Conservation (phyloP, 2,329 filamentous ascomycete genomes). For the Microsporum ferrugineum region DNA sequence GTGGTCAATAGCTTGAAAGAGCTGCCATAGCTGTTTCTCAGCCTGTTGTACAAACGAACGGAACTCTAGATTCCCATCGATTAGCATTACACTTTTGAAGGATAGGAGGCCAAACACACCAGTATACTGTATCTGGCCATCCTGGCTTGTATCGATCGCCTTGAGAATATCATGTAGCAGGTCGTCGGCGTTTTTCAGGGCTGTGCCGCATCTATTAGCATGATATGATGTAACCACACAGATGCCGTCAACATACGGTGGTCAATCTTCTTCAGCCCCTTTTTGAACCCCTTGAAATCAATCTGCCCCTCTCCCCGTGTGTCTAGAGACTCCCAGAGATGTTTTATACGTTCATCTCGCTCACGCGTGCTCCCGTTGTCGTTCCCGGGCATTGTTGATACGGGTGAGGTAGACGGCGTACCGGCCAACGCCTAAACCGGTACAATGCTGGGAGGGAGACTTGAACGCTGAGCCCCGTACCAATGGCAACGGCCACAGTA, state of each 20-base stretch:
- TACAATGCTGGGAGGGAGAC: too few relatives aligned
- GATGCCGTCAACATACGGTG: slow-evolving; percentile 55
- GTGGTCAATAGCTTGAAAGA: slow-evolving; percentile 79
- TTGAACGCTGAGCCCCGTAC: not conserved
- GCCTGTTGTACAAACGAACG: slow-evolving; percentile 75
- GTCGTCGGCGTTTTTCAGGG: slow-evolving; percentile 80
- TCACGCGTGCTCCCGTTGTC: slow-evolving; percentile 64
- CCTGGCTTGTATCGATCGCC: slow-evolving; percentile 72
- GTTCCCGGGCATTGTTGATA: not conserved
- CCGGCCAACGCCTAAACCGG: not conserved
- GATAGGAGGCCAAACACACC: slow-evolving; percentile 43
- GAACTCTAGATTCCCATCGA: slow-evolving; percentile 54
- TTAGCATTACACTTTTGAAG: not conserved
- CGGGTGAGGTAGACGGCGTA: not conserved
- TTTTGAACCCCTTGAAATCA: slow-evolving; percentile 72
- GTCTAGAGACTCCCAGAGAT: slow-evolving; percentile 75
- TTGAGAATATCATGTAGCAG: slow-evolving; percentile 71
- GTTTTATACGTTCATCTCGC: slow-evolving; percentile 68
- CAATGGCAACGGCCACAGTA: not conserved
- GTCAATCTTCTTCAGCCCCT: slow-evolving; percentile 75
- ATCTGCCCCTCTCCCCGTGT: slow-evolving; percentile 64
- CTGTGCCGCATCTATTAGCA: slow-evolving; percentile 28
- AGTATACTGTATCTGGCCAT: slow-evolving; percentile 83
- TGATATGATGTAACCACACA: slow-evolving; percentile 4
- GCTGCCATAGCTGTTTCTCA: slow-evolving; percentile 65